phyloP scores from a whole-genome alignment of 352 stramenopile genomes.

The Phytophthora constricta region DNA sequence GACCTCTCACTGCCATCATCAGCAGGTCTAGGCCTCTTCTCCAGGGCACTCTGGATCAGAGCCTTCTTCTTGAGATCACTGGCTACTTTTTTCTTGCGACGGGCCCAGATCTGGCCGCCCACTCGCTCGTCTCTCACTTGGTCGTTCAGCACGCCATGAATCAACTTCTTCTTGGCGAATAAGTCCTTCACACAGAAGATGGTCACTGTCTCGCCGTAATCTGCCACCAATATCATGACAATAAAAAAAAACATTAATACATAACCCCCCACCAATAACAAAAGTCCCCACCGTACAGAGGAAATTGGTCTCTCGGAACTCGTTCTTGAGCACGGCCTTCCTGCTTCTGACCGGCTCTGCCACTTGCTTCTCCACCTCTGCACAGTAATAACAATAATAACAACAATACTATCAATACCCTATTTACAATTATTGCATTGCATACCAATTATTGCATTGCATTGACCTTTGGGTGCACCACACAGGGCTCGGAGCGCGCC shows the following conservation, averaged over 20 bases:
- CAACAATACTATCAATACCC: not conserved
- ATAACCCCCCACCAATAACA: too few relatives aligned
- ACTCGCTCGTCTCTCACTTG: slow-evolving; percentile 66
- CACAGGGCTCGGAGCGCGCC: slow-evolving; percentile 43
- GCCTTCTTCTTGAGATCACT: slow-evolving; percentile 43
- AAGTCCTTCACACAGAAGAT: slow-evolving; percentile 81
- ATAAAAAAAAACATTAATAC: slow-evolving; percentile 8
- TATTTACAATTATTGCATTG: not conserved
- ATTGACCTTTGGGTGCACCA: slow-evolving; percentile 46
- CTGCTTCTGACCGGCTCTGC: slow-evolving; percentile 22
- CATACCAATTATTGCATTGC: slow-evolving; percentile 29
- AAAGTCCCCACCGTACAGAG: slow-evolving; percentile 50
- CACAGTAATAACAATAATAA: slow-evolving; percentile 1
- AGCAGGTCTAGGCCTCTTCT: slow-evolving; percentile 29
- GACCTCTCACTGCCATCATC: slow-evolving; percentile 13
- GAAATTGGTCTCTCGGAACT: slow-evolving; percentile 82
- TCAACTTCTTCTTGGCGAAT: slow-evolving; percentile 74
- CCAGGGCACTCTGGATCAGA: slow-evolving; percentile 51
- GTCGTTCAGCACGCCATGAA: slow-evolving; percentile 78
- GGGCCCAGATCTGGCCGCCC: slow-evolving; percentile 45
- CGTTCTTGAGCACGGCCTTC: slow-evolving; percentile 73
- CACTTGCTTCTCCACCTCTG: slow-evolving; percentile 35
- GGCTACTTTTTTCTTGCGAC: slow-evolving; percentile 39
- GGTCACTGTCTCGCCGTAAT: slow-evolving; percentile 82
- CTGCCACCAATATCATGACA: slow-evolving; percentile 27